Base-by-base conservation (phyloP, 352 stramenopile genomes). In the Globisporangium spiculum region DNA sequence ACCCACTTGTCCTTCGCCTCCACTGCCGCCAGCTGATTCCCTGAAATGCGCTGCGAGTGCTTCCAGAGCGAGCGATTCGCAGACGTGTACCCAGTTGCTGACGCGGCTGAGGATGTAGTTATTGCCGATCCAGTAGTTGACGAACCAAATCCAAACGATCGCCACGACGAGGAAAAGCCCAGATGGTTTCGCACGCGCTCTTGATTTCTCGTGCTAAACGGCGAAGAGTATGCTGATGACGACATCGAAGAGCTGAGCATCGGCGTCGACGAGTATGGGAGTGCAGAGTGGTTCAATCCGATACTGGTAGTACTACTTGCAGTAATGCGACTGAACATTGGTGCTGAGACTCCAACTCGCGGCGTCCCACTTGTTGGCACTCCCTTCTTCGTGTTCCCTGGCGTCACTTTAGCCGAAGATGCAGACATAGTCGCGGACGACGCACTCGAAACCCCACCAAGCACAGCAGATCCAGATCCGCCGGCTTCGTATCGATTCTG, bases 1-100 rank as follows among this genome's bases (percentile, higher is more conserved):
- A 89, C 54, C 80, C 80, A 89, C 54, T 80, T 73, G 46, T 79
- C 68, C 1, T 73, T 80, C 24, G 70, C 67, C 46, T 86, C 80
- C 12, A 50, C 70, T 0, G 75, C 71, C 0, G 74, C 24, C 22
- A 58, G 44, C n/a, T 65, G 69, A n/a, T 26, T 58, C 22, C 16
- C 61, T 34, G 34, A 24, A 3, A 48, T 20, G 0, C 58, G 59
- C 27, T 70, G 61, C 36, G 75, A 74, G 22, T 86, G 75, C 52
- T 86, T 86, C 80, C 80, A 88, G 16, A 74, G 67, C 72, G 71
- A 44, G 48, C 63, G 34, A 59, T 65, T 41, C 58, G 61, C 48
- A 7, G 73, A 73, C 22, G 65, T 60, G 38, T 66, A 55, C 8
- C 69, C 67, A 16, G 73, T 64, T 18, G 54, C 59, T 41, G 44